These are phyloP conservation scores for Emergomyces orientalis DNA, from an alignment of 2,329 filamentous ascomycete species.

Conservation along the genomic window DNA sequence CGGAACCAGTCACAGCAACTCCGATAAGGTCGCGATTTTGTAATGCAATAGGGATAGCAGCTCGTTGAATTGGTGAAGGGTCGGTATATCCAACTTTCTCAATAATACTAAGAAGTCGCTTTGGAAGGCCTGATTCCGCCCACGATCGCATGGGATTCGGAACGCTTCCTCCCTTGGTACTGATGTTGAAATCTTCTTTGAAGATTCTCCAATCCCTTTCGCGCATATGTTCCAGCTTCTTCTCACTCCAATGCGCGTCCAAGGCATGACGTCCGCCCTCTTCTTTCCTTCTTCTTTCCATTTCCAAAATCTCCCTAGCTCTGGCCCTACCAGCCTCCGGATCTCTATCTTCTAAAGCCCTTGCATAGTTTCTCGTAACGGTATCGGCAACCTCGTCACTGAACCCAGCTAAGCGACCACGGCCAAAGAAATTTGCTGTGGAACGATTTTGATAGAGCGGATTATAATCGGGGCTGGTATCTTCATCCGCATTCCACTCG, in stretches of 20 bases:
- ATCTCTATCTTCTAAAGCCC: conserved; percentile 65
- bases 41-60: conserved; percentile 88
- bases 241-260: conserved; percentile 94
- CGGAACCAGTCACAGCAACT: conserved; percentile 94
- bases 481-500: conserved; percentile 91
- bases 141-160: conserved; percentile 96
- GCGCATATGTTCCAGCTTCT: conserved; percentile 84
- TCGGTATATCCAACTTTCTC: conserved; percentile 81
- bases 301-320: conserved; percentile 72
- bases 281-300: conserved; percentile 69
- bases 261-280: conserved; percentile 62
- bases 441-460: conserved; percentile 63
- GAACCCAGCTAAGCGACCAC: conserved; percentile 59
- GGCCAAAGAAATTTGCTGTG: conserved; percentile 60
- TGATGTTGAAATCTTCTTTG: conserved; percentile 97
- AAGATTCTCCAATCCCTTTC: conserved; percentile 99
- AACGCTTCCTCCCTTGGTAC: conserved; percentile 82
- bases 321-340: conserved; percentile 64
- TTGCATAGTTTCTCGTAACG: conserved; percentile 49
- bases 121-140: conserved; percentile 73
- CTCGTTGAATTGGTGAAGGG: conserved; percentile 83
- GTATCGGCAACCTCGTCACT: conserved; percentile 48
- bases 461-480: conserved; percentile 77
- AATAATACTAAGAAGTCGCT: conserved; percentile 69
- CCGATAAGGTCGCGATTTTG: conserved; percentile 94